A percentile compares a stretch with the other conserved stretches of the same genome.
Evolutionary conservation across 257 asterid species (phyloP).

Genomic region (Anisodus tanguticus): DNA sequence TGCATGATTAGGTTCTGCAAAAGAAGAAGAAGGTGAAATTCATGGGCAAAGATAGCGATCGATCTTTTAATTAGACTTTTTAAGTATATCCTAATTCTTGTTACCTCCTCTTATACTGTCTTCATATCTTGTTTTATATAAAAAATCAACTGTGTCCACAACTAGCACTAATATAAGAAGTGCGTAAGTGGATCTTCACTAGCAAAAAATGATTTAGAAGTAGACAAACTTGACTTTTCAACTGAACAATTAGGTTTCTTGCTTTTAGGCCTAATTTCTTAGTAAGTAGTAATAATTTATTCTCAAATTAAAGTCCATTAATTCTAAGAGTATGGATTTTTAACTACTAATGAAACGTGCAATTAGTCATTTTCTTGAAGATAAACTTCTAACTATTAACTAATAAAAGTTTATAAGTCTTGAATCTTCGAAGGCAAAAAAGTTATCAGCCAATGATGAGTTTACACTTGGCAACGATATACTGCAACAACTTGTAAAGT

Average conservation of each 20-base stretch:
- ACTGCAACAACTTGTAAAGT: background rate
- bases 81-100: background rate
- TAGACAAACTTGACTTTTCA: constrained; percentile 17
- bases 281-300: background rate
- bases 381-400: background rate
- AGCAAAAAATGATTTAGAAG: background rate
- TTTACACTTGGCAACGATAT: background rate
- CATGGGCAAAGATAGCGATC: background rate
- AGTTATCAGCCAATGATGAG: background rate
- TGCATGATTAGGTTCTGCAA: background rate
- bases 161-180: background rate
- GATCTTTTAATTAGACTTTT: background rate
- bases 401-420: no score
- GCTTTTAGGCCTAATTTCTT: background rate
- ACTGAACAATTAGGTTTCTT: background rate
- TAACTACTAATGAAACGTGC: background rate
- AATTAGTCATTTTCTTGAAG: background rate
- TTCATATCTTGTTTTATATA: background rate
- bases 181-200: background rate
- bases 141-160: background rate
- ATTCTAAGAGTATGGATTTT: background rate
- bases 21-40: background rate
- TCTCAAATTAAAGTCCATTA: background rate
- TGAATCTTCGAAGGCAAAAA: no score
- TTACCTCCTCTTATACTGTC: background rate